These are phyloP conservation scores for Penicillium samsonianum DNA, from an alignment of 495 filamentous ascomycete species.

Conservation along the genomic window DNA sequence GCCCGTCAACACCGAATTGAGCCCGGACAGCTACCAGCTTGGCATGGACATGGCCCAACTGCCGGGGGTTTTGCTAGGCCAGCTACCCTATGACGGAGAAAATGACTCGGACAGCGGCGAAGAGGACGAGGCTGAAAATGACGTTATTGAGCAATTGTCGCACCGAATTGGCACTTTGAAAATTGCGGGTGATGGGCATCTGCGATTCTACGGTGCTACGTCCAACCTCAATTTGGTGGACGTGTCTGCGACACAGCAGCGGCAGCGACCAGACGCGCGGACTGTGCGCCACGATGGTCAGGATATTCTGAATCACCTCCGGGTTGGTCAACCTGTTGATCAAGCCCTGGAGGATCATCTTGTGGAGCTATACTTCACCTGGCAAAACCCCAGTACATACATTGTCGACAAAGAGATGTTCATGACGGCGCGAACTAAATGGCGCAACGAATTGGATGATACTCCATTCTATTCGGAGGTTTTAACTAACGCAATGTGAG, in stretches of 20 bases:
- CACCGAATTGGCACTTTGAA: slow-evolving; percentile 51
- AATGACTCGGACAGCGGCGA: slow-evolving; percentile 46
- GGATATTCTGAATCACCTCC: slow-evolving; percentile 46
- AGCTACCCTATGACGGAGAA: slow-evolving; percentile 25
- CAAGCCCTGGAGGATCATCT: slow-evolving; percentile 49
- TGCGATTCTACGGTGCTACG: slow-evolving; percentile 51
- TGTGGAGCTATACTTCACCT: slow-evolving; percentile 52
- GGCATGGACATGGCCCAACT: slow-evolving; percentile 41
- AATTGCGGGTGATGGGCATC: slow-evolving; percentile 51
- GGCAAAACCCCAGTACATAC: slow-evolving; percentile 53
- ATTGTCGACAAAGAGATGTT: slow-evolving; percentile 54
- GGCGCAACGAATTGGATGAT: slow-evolving; percentile 45
- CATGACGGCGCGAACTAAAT: slow-evolving; percentile 41
- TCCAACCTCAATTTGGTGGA: slow-evolving; percentile 52
- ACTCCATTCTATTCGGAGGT: slow-evolving; percentile 53
- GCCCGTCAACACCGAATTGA: slow-evolving; percentile 29
- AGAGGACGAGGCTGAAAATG: slow-evolving; percentile 47
- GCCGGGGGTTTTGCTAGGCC: slow-evolving; percentile 29
- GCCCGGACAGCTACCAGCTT: slow-evolving; percentile 35
- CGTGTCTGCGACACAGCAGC: slow-evolving; percentile 46
- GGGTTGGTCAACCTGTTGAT: slow-evolving; percentile 46
- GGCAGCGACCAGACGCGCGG: slow-evolving; percentile 53
- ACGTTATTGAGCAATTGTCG: slow-evolving; percentile 49
- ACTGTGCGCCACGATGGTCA: slow-evolving; percentile 50
- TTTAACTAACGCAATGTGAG: slow-evolving; percentile 53